Percentiles rank a stretch among this genome's conserved stretches.
phyloP scores from a whole-genome alignment of 2,329 filamentous ascomycete genomes.

The Diatrype stigma region DNA sequence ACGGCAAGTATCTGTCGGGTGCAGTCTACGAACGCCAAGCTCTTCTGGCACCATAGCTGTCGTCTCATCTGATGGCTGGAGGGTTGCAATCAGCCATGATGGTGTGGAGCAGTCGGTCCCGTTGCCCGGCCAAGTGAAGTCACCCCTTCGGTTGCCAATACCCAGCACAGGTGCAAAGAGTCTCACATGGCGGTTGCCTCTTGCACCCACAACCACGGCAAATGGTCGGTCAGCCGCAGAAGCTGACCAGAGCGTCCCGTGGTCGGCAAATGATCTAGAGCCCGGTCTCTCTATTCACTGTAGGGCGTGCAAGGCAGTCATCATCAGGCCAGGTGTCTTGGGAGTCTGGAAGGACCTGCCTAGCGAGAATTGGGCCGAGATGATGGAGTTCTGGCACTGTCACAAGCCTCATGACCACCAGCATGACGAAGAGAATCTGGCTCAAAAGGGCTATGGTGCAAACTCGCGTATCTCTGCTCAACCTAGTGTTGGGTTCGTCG shows the following conservation, averaged over 20 bases:
- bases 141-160: conserved; percentile 33
- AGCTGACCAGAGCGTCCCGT: conserved; percentile 46
- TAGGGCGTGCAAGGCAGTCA: conserved; percentile 31
- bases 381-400: conserved; percentile 99
- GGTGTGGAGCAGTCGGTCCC: conserved; percentile 29
- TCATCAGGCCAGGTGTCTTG: conserved; percentile 38
- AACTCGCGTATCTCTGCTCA: conserved; percentile 67
- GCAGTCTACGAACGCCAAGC: conserved; percentile 41
- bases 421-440: conserved; percentile 44
- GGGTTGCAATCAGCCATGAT: conserved; percentile 46
- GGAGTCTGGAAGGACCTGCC: conserved; percentile 84
- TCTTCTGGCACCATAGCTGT: conserved; percentile 39
- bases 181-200: conserved; percentile 53
- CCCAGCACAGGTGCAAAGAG: conserved; percentile 26
- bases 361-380: conserved; percentile 97
- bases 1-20: conserved; percentile 57
- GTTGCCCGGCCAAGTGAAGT: conserved; percentile 40
- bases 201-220: conserved; percentile 11
- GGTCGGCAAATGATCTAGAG: conserved; percentile 50
- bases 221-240: conserved; percentile 19
- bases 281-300: conserved; percentile 37
- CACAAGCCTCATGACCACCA: conserved; percentile 75
- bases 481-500: conserved; percentile 69
- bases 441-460: conserved; percentile 77
- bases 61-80: conserved; percentile 40